A percentile compares a stretch with the other conserved stretches of the same genome.
Conservation (phyloP, 495 filamentous ascomycete genomes). For the Xylaria castorea region DNA sequence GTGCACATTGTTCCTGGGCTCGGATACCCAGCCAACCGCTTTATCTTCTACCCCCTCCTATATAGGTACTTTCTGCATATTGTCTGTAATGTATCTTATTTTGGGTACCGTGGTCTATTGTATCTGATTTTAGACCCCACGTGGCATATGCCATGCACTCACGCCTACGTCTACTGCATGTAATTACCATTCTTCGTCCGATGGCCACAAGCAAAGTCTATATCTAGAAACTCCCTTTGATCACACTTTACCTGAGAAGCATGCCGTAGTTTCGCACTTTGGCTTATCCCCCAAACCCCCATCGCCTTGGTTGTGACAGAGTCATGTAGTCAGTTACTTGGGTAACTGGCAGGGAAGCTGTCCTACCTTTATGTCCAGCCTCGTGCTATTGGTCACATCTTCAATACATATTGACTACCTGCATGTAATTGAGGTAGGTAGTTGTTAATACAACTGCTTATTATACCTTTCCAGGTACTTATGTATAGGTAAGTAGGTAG, state of each 20-base stretch:
- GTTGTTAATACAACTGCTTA: not conserved
- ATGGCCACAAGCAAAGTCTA: not conserved
- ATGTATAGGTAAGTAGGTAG: not conserved
- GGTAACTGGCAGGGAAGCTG: not conserved
- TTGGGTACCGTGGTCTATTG: not conserved
- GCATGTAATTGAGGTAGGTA: not conserved
- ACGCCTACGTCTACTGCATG: not conserved
- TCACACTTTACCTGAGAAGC: conserved; percentile 17
- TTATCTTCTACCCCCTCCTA: not conserved
- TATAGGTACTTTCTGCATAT: too few species aligned
- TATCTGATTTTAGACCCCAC: conserved; percentile 39
- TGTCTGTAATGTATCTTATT: not conserved
- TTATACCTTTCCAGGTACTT: not conserved
- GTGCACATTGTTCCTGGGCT: not conserved
- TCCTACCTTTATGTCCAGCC: not conserved
- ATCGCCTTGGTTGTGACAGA: not conserved
- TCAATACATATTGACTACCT: not conserved
- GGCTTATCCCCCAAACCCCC: conserved; percentile 5
- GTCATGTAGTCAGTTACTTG: not conserved
- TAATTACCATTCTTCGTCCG: not conserved
- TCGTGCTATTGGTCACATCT: not conserved
- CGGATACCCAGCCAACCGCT: not conserved
- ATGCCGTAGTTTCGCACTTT: not conserved
- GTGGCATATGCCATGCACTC: conserved; percentile 22
- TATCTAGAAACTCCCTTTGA: not conserved